Conservation (phyloP, 495 filamentous ascomycete genomes). For the Hyphodiscus hymeniophilus region DNA sequence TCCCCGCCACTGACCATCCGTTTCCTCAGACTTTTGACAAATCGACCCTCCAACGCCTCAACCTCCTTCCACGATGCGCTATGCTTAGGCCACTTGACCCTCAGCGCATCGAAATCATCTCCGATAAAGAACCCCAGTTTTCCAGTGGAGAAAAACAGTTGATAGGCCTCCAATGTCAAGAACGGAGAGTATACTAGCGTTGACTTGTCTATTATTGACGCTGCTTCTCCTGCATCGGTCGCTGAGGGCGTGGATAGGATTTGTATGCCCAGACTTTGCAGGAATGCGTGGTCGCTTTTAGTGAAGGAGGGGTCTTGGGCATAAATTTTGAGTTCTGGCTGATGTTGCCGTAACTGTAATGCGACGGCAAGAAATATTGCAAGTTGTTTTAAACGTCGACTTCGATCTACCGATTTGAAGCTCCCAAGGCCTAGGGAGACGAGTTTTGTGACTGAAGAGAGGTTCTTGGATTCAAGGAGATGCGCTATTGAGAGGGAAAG, state of each 20-base stretch:
- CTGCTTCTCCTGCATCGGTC: slow-evolving; percentile 11
- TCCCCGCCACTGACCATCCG: slow-evolving; percentile 7
- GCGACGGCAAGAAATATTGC: slow-evolving; percentile 13
- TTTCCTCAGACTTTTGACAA: slow-evolving; percentile 5
- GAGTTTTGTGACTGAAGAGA: slow-evolving; percentile 2
- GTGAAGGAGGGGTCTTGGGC: slow-evolving; percentile 17
- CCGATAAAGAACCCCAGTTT: slow-evolving; percentile 8
- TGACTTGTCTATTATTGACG: slow-evolving; percentile 5
- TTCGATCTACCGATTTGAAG: slow-evolving; percentile 10
- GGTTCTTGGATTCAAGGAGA: slow-evolving; percentile 8
- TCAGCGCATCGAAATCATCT: slow-evolving; percentile 16
- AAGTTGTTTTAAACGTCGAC: slow-evolving; percentile 14
- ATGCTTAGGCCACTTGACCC: slow-evolving; percentile 9
- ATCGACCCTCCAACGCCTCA: slow-evolving; percentile 4
- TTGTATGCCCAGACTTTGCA: slow-evolving; percentile 11
- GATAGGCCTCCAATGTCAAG: slow-evolving; percentile 11
- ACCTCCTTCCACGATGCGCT: slow-evolving; percentile 5
- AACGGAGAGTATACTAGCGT: slow-evolving; percentile 16
- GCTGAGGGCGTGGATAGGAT: slow-evolving; percentile 14
- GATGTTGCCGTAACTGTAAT: slow-evolving; percentile 1
- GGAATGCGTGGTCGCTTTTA: slow-evolving; percentile 13
- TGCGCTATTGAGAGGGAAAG: slow-evolving; percentile 1
- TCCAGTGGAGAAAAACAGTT: slow-evolving; percentile 7
- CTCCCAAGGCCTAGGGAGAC: slow-evolving; percentile 10
- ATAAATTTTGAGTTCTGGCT: slow-evolving; percentile 7